Base-by-base conservation (phyloP, 495 filamentous ascomycete species). In the Lophiostoma macrostomum region DNA sequence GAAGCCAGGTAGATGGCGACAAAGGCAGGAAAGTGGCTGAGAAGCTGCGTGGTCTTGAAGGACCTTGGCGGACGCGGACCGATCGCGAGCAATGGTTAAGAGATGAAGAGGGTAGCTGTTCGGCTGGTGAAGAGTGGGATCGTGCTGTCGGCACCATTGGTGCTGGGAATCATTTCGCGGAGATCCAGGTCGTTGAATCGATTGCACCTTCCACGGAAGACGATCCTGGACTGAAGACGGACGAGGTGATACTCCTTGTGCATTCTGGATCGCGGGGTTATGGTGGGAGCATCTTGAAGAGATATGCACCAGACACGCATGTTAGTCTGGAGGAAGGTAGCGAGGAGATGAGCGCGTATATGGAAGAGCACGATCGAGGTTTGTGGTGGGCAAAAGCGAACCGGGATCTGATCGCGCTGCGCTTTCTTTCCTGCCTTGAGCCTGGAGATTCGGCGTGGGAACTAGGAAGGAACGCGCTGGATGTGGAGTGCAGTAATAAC, bases 211-310 rank as follows among this genome's bases (percentile, higher is more conserved):
- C 20, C 5, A n/a, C n/a, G 8, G 38, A 23, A 1, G 53, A 46
- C 16, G 34, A 27, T 10, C 10, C 14, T 12, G 34, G 22, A 3
- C 32, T 66, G 1, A 16, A 50, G 7, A 40, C 54, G 10, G 59
- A 60, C 6, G 71, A 73, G 13, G 69, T 73, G 6, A 42, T 73
- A n/a, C 46, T 72, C n/a, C 63, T 72, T 5, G 64, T 73, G 12
- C 71, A 73, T 32, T 73, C 71, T 1, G 70, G 69, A 4, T 70
- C 69, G 10, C 62, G 70, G 8, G 69, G 71, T n/a, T 73, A 68
- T 34, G 71, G 70, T 18, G 58, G 64, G n/a, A 52, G 68, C 23
- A 64, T 73, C 3, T 47, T 73, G 10, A 67, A 66, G 23, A 61
- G 56, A 14, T 70, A 58, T 32, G 47, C 61, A 2, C 34, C 51